Conservation (phyloP, 2,329 filamentous ascomycete genomes). For the Cryphonectria carpinicola region DNA sequence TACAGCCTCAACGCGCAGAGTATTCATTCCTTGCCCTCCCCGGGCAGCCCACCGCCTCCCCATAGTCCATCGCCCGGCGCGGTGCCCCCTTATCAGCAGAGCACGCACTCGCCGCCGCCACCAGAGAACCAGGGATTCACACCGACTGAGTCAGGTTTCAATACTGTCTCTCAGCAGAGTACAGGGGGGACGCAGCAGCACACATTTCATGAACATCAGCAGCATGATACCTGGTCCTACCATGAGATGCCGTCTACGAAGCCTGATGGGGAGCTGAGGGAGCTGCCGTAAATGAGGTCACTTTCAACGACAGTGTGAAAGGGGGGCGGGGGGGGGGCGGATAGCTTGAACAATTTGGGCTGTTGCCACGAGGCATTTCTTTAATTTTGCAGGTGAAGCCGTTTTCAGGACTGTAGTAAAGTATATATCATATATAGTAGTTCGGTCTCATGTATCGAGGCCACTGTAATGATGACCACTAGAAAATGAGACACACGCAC, state of each 20-base stretch:
- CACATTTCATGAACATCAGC: conserved; percentile 15
- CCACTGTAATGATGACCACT: neutral
- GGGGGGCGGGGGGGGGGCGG: neutral
- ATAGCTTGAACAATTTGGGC: neutral
- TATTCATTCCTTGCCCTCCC: conserved; percentile 26
- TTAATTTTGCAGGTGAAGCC: neutral
- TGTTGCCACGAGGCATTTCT: neutral
- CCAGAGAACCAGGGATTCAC: neutral
- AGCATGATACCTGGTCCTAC: conserved; percentile 25
- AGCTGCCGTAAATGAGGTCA: conserved; percentile 32
- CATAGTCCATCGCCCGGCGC: conserved; percentile 12
- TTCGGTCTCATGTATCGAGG: neutral
- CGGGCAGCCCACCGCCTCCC: conserved; percentile 33
- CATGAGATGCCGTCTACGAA: conserved; percentile 39
- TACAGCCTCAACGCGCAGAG: conserved; percentile 17
- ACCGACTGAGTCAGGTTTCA: conserved; percentile 18
- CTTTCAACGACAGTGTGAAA: neutral
- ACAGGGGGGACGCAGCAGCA: neutral
- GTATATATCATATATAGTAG: neutral
- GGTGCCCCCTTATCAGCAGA: conserved; percentile 15
- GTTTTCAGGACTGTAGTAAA: neutral
- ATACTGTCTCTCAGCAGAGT: conserved; percentile 13
- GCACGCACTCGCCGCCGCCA: conserved; percentile 15
- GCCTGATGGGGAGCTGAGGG: conserved; percentile 38
- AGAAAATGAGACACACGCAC: too few relatives aligned